A percentile compares a stretch with the other conserved stretches of the same genome.
phyloP scores from a whole-genome alignment of 371 early-diverging fungal species.

The Mucor ambiguus region DNA sequence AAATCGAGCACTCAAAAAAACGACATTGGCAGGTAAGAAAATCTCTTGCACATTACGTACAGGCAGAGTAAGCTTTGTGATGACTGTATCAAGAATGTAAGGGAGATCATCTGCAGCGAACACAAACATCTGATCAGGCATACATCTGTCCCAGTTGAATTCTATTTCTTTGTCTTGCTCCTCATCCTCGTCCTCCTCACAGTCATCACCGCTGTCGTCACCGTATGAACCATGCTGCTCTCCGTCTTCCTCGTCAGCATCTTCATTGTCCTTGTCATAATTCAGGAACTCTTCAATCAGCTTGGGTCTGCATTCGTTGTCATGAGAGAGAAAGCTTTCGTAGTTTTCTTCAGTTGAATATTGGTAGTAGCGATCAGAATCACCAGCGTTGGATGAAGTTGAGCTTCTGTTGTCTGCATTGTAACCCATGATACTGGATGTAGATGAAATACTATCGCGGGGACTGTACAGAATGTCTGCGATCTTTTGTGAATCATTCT shows the following conservation, averaged over 20 bases:
- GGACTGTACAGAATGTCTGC: constrained; percentile 61
- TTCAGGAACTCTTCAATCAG: constrained; percentile 43
- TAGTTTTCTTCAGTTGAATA: constrained; percentile 45
- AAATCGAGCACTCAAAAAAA: constrained; percentile 87
- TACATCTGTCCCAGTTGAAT: constrained; percentile 80
- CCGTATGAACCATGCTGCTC: constrained; percentile 8
- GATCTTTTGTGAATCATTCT: constrained; percentile 60
- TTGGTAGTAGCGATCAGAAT: constrained; percentile 54
- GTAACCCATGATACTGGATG: constrained; percentile 39
- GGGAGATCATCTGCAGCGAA: constrained; percentile 72
- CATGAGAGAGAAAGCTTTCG: constrained; percentile 51
- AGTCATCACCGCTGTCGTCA: constrained; percentile 19
- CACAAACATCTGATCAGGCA: constrained; percentile 90
- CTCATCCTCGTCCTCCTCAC: constrained; percentile 29
- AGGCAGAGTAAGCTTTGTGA: constrained; percentile 66
- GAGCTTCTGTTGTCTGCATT: constrained; percentile 33
- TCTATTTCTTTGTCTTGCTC: constrained; percentile 13
- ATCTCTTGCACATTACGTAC: constrained; percentile 55
- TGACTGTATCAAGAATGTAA: constrained; percentile 71
- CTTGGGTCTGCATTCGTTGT: constrained; percentile 47
- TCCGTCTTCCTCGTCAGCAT: not conserved
- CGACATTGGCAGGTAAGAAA: constrained; percentile 80
- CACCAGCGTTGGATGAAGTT: constrained; percentile 33
- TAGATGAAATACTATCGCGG: constrained; percentile 61
- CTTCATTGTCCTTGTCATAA: constrained; percentile 14